Evolutionary conservation across 2,329 filamentous ascomycete species (phyloP).

Genomic region (Xylogone sp.): DNA sequence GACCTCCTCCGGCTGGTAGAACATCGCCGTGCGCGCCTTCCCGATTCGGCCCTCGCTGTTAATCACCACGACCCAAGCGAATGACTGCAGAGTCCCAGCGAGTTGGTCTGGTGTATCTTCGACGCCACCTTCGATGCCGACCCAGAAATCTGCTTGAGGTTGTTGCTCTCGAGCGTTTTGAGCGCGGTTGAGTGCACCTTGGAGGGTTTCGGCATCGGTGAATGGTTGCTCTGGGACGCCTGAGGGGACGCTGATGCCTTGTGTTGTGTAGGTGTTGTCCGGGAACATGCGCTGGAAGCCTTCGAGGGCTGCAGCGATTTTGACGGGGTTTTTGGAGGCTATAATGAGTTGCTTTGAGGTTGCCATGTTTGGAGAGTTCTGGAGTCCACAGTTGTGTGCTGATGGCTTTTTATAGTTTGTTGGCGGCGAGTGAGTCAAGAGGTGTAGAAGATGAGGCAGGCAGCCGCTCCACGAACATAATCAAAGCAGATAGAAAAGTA

Average conservation of each 20-base stretch:
- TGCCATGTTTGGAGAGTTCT: neutral
- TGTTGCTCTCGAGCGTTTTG: constrained; percentile 26
- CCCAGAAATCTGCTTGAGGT: constrained; percentile 34
- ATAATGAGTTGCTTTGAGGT: constrained; percentile 24
- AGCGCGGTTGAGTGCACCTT: constrained; percentile 35
- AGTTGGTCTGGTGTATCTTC: constrained; percentile 20
- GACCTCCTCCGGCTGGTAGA: constrained; percentile 34
- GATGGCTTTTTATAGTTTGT: no score
- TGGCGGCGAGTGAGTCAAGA: no score
- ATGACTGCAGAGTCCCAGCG: constrained; percentile 27
- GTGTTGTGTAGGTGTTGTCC: constrained; percentile 18
- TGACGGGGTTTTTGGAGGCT: constrained; percentile 37
- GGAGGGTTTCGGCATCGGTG: constrained; percentile 34
- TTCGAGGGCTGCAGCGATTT: constrained; percentile 32
- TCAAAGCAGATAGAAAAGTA: no score
- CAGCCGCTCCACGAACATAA: no score
- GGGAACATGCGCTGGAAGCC: constrained; percentile 35
- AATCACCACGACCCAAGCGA: constrained; percentile 37
- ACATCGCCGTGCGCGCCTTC: constrained; percentile 35
- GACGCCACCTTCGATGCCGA: constrained; percentile 39
- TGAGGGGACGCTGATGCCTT: constrained; percentile 31
- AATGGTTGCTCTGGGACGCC: constrained; percentile 37
- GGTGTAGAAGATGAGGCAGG: no score
- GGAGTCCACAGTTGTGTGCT: neutral
- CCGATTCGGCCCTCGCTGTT: constrained; percentile 23